phyloP scores from a whole-genome alignment of 768 basidiomycete species.

The Cantharellus anzutake region DNA sequence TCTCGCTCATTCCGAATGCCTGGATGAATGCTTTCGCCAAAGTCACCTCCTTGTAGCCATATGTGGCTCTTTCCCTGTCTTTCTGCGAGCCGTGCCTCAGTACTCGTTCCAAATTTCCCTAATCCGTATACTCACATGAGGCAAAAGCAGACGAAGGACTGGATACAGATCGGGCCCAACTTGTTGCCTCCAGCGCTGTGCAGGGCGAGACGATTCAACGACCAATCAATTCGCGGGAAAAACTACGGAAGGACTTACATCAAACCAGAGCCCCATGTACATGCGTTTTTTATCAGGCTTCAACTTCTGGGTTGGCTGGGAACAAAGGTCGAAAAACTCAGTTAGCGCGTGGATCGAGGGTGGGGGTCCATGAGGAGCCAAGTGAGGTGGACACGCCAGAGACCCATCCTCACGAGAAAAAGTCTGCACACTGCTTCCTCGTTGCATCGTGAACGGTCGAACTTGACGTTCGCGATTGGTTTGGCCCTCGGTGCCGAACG shows the following conservation, averaged over 20 bases:
- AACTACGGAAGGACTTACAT: neutral
- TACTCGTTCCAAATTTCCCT: neutral
- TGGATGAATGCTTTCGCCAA: constrained; percentile 86
- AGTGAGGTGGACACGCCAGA: neutral
- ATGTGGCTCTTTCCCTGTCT: constrained; percentile 82
- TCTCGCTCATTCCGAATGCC: constrained; percentile 62
- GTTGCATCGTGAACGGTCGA: constrained; percentile 19
- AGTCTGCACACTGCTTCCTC: constrained; percentile 68
- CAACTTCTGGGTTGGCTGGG: constrained; percentile 4
- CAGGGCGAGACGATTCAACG: neutral
- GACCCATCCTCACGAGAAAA: no score
- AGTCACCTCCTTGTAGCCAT: constrained; percentile 88
- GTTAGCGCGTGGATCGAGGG: constrained; percentile 2
- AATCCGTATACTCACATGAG: constrained; percentile 41
- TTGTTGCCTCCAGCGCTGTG: constrained; percentile 61
- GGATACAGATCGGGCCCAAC: constrained; percentile 84
- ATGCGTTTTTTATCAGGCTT: constrained; percentile 2
- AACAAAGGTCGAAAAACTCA: constrained; percentile 4
- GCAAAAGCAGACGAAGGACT: constrained; percentile 70
- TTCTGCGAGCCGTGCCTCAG: constrained; percentile 34
- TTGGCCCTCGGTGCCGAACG: no score
- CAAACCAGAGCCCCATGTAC: constrained; percentile 55
- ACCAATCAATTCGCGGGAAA: constrained; percentile 10
- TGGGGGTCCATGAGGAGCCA: constrained; percentile 1
- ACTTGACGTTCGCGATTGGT: neutral